Conservation (phyloP, 352 stramenopile species). For the Globisporangium cederbergense region DNA sequence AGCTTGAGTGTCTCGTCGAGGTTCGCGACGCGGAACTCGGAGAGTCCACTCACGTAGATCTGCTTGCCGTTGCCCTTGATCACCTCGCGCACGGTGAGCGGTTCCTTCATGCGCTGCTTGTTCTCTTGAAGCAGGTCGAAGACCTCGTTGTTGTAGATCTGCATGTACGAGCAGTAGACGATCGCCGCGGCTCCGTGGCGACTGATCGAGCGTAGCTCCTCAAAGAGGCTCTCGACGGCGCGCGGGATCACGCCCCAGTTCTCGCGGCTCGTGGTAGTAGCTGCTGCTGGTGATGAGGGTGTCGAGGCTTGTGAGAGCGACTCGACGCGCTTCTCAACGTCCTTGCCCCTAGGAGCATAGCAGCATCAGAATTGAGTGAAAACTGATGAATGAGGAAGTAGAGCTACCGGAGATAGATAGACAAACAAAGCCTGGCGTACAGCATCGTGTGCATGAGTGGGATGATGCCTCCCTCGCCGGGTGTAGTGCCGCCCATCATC, state of each 20-base stretch:
- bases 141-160: constrained; percentile 90
- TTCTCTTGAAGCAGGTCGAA: constrained; percentile 71
- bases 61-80: constrained; percentile 78
- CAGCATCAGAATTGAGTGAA: background rate
- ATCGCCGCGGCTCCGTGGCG: constrained; percentile 48
- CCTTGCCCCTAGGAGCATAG: constrained; percentile 34
- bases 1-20: constrained; percentile 77
- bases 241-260: constrained; percentile 82
- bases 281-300: background rate
- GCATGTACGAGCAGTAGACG: constrained; percentile 90
- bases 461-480: too few relatives aligned
- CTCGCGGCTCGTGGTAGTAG: constrained; percentile 15
- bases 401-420: background rate
- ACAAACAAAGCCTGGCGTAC: constrained; percentile 19
- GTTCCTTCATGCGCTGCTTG: constrained; percentile 47
- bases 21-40: constrained; percentile 83
- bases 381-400: background rate
- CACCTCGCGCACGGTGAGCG: constrained; percentile 56
- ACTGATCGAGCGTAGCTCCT: constrained; percentile 55
- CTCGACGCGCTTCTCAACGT: constrained; percentile 45
- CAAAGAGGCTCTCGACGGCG: constrained; percentile 81
- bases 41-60: constrained; percentile 89
- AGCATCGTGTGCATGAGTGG: constrained; percentile 68
- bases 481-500: too few relatives aligned
- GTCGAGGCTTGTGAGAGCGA: background rate